These are phyloP conservation scores for Colletotrichum tabaci DNA, from an alignment of 2,329 filamentous ascomycete species.

Conservation along the genomic window DNA sequence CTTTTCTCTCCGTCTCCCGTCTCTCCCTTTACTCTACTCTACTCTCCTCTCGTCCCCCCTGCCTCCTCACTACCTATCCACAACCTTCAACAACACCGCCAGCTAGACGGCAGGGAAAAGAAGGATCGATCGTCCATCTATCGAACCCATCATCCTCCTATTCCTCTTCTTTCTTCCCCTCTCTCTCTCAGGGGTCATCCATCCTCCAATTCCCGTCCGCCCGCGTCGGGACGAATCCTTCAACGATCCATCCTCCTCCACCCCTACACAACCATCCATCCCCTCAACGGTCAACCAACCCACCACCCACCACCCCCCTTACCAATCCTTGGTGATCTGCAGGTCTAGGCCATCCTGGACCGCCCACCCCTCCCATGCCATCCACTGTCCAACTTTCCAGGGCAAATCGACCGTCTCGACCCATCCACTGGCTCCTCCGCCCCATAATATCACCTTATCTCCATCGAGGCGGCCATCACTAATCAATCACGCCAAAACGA, in stretches of 20 bases:
- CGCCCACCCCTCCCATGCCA: background rate
- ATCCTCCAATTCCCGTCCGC: conserved; percentile 28
- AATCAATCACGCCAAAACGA: conserved; percentile 9
- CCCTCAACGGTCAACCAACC: background rate
- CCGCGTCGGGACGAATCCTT: conserved; percentile 35
- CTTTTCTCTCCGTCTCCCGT: background rate
- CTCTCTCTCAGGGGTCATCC: background rate
- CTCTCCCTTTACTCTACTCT: no score
- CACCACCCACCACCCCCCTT: conserved; percentile 11
- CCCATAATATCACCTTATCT: conserved; percentile 26
- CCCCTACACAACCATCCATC: background rate
- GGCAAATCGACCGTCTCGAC: conserved; percentile 19
- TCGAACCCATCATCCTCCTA: conserved; percentile 2
- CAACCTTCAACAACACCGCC: background rate
- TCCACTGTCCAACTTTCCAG: conserved; percentile 11
- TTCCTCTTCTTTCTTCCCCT: background rate
- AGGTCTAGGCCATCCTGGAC: conserved; percentile 34
- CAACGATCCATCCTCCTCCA: conserved; percentile 30
- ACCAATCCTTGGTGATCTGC: conserved; percentile 32
- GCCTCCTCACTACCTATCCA: background rate
- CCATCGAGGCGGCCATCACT: conserved; percentile 8
- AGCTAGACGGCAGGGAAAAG: background rate
- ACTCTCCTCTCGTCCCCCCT: no score
- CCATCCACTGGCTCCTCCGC: conserved; percentile 7
- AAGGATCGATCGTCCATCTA: background rate